Base-by-base conservation (phyloP, 257 asterid genomes). In the Fraxinus anomala region DNA sequence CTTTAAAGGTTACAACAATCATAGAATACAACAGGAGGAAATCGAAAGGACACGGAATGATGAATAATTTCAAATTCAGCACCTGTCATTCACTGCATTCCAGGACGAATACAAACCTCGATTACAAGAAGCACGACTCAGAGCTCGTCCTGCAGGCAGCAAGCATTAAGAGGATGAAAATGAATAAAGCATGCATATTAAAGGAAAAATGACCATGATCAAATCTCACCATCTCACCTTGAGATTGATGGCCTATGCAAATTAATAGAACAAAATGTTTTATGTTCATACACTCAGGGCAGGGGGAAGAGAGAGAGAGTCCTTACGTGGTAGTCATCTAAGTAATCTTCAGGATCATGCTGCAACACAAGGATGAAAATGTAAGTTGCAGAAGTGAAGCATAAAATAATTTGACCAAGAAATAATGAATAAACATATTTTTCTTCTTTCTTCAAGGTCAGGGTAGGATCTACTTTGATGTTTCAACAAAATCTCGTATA, bases 281-380 rank as follows among this genome's bases (percentile, higher is more conserved):
- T 49, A 17, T 49, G 59, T 49, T n/a, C 66, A 56, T n/a, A 4
- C 66, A 56, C n/a, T 31, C 33, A 31, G 33, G 4, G 66, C 24
- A 19, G 66, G 40, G 7, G 26, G 3, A 2, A 7, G 24, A 1
- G 66, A 17, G 65, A 21, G 42, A 8, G 67, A 59, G 67, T 59
- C 9, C 67, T 59, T 59, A 21, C 67, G 21, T 7, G 30, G 28
- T 59, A 59, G 67, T 59, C 67, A 6, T 59, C 67, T 28, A 21
- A 21, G 67, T 59, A 59, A 21, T 59, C 67, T 59, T 59, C 30
- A 59, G 67, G 67, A 59, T 59, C 67, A 21, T 59, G 67, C 67
- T 59, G 67, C 13, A 59, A 59, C 26, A 59, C 67, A 59, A 59
- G 28, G 26, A 59, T 59, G 28, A 10, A 21, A 59, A 59, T 5